Percentiles rank a stretch among this genome's conserved stretches.
phyloP scores from a whole-genome alignment of 1,284 basidiomycete genomes.

The Stereum hirsutum region DNA sequence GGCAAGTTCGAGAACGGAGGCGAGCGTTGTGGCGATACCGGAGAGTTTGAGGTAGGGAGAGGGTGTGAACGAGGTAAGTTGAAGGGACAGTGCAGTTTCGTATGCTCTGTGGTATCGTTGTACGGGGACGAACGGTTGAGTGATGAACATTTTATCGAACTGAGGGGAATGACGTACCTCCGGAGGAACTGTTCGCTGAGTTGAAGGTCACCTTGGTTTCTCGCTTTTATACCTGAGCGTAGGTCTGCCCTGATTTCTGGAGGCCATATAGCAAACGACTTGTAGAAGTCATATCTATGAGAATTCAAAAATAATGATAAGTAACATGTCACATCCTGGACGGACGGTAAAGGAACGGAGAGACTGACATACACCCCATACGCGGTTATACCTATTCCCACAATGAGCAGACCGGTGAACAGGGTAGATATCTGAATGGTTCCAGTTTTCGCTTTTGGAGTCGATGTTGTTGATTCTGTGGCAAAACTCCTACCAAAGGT shows the following conservation, averaged over 20 bases:
- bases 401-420: conserved; percentile 1
- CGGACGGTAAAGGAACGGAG: neutral
- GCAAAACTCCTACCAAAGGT: too few species aligned
- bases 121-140: too few species aligned
- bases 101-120: conserved; percentile 49
- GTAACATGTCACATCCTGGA: conserved; percentile 6
- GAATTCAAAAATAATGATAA: neutral
- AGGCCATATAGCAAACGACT: conserved; percentile 57
- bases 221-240: conserved; percentile 55
- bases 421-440: conserved; percentile 1
- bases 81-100: conserved; percentile 41
- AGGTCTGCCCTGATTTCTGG: conserved; percentile 52
- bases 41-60: conserved; percentile 60
- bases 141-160: too few species aligned
- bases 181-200: conserved; percentile 43
- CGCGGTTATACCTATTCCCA: conserved; percentile 2
- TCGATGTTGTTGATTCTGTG: too few species aligned
- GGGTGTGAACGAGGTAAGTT: conserved; percentile 35
- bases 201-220: conserved; percentile 48
- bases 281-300: conserved; percentile 53
- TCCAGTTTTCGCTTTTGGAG: too few species aligned
- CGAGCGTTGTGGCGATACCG: conserved; percentile 60
- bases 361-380: conserved; percentile 3
- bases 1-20: conserved; percentile 46
- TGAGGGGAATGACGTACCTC: conserved; percentile 30